A percentile compares a stretch with the other conserved stretches of the same genome.
phyloP scores from a whole-genome alignment of 192 early-diverging fungal genomes.

The Spizellomyces sp. region DNA sequence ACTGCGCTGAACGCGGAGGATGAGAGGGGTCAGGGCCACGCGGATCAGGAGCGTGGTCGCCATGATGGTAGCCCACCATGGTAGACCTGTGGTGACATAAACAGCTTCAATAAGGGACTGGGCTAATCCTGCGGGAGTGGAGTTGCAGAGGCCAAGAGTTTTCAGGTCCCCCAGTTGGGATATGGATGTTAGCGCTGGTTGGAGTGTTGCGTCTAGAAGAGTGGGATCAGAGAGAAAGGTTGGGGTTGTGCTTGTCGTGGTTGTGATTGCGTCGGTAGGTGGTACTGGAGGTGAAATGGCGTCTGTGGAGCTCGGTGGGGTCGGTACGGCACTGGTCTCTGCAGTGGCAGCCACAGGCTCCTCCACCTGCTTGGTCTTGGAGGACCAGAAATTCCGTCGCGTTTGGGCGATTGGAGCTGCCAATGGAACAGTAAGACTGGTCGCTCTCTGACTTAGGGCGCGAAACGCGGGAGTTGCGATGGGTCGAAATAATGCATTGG shows the following conservation, averaged over 20 bases:
- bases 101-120: constrained; percentile 76
- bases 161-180: constrained; percentile 87
- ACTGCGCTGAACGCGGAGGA: constrained; percentile 72
- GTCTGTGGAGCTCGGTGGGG: too few relatives aligned
- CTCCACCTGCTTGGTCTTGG: too few relatives aligned
- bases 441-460: too few relatives aligned
- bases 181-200: constrained; percentile 43
- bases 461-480: too few relatives aligned
- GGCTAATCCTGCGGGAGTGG: constrained; percentile 69
- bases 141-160: constrained; percentile 74
- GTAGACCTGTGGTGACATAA: constrained; percentile 80
- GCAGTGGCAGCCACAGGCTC: too few relatives aligned
- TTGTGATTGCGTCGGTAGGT: too few relatives aligned
- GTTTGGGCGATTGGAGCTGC: neutral
- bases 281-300: too few relatives aligned
- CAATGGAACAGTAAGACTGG: too few relatives aligned
- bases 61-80: constrained; percentile 94
- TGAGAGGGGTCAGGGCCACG: constrained; percentile 69
- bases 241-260: constrained; percentile 11
- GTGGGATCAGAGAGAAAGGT: constrained; percentile 31
- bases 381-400: neutral
- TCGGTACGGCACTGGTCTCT: too few relatives aligned
- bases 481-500: too few relatives aligned
- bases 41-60: constrained; percentile 69
- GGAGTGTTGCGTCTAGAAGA: constrained; percentile 20